These are phyloP conservation scores for Candida fluviatilis DNA, from an alignment of 805 yeast genomes.

Conservation along the genomic window DNA sequence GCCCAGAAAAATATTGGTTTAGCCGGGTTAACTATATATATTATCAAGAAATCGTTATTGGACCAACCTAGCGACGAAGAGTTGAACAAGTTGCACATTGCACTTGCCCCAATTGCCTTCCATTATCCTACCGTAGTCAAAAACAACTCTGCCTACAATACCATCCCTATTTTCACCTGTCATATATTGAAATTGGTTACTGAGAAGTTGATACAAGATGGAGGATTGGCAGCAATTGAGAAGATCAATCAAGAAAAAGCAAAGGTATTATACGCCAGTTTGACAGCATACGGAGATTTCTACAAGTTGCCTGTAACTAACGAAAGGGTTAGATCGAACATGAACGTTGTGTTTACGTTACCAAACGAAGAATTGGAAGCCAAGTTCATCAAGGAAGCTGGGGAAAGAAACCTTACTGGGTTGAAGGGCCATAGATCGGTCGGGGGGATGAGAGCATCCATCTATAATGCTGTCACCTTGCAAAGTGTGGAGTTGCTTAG, in stretches of 20 bases:
- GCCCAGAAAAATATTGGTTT: constrained; percentile 98
- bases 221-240: constrained; percentile 70
- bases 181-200: constrained; percentile 82
- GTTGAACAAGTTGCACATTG: constrained; percentile 56
- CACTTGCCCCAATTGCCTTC: constrained; percentile 83
- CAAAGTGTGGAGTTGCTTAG: constrained; percentile 56
- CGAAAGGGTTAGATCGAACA: constrained; percentile 61
- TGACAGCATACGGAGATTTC: constrained; percentile 63
- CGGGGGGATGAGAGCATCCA: constrained; percentile 93
- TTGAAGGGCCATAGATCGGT: constrained; percentile 95
- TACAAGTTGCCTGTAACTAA: constrained; percentile 64
- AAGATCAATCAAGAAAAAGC: constrained; percentile 60
- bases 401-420: constrained; percentile 58
- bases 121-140: constrained; percentile 82
- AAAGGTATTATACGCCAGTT: constrained; percentile 51
- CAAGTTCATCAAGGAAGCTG: constrained; percentile 67
- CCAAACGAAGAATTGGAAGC: constrained; percentile 60
- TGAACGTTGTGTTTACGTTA: constrained; percentile 91
- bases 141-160: constrained; percentile 92
- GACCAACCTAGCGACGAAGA: constrained; percentile 63
- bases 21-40: constrained; percentile 92
- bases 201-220: constrained; percentile 53
- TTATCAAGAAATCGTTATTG: constrained; percentile 76
- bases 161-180: constrained; percentile 89
- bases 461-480: constrained; percentile 80